phyloP scores from a whole-genome alignment of 2,329 filamentous ascomycete species.

The Torrubiella hemipterigena region DNA sequence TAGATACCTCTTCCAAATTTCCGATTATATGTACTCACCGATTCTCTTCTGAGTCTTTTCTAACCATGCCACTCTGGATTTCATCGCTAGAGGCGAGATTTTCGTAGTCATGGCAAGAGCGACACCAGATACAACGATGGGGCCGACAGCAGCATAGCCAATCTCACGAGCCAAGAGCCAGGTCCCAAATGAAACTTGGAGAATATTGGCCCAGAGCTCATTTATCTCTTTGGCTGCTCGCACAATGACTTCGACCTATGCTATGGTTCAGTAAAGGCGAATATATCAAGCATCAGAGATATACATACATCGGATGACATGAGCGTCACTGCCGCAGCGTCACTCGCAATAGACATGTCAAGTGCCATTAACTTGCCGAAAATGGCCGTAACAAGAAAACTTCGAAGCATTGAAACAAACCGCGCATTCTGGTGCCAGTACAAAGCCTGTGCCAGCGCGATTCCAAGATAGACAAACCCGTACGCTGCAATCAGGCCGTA shows the following conservation, averaged over 20 bases:
- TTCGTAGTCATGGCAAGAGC: constrained; percentile 15
- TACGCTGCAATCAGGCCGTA: constrained; percentile 21
- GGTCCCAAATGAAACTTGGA: constrained; percentile 21
- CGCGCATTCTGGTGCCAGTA: constrained; percentile 20
- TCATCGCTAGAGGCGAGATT: constrained; percentile 15
- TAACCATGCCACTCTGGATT: constrained; percentile 15
- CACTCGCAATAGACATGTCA: constrained; percentile 14
- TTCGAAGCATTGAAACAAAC: constrained; percentile 18
- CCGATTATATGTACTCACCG: constrained; percentile 8
- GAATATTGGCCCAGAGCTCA: constrained; percentile 23
- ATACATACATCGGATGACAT: constrained; percentile 26
- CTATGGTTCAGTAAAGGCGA: too few relatives aligned
- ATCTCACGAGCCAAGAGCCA: constrained; percentile 20
- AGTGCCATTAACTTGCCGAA: constrained; percentile 20
- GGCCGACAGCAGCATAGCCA: constrained; percentile 19
- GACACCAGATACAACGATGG: constrained; percentile 17
- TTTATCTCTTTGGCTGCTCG: constrained; percentile 21
- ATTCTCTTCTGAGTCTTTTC: constrained; percentile 15
- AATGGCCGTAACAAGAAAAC: constrained; percentile 18
- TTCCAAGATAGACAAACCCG: constrained; percentile 17
- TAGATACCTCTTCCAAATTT: neutral
- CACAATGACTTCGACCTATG: constrained; percentile 23
- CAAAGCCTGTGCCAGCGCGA: constrained; percentile 17
- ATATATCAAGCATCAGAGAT: neutral
- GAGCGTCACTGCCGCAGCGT: constrained; percentile 23